Evolutionary conservation across 2,329 filamentous ascomycete species (phyloP).

Genomic region (Talaromyces amestolkiae): DNA sequence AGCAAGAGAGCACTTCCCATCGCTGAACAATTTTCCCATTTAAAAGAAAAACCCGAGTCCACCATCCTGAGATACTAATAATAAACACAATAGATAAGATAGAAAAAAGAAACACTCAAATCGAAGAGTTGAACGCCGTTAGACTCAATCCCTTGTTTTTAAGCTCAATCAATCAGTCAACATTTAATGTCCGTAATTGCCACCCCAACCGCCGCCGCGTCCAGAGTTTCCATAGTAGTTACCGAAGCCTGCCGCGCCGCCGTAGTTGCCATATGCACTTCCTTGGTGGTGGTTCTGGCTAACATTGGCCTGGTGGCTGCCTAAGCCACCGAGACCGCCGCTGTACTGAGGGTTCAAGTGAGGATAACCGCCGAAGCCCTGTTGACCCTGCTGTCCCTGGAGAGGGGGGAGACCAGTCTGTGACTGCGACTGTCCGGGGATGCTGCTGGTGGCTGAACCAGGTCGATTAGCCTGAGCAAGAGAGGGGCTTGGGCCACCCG

Average conservation of each 20-base stretch:
- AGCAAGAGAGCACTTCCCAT: constrained; percentile 21
- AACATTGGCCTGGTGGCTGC: constrained; percentile 42
- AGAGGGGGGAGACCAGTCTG: constrained; percentile 55
- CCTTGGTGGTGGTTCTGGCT: constrained; percentile 42
- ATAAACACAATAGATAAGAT: constrained; percentile 15
- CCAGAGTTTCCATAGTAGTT: constrained; percentile 46
- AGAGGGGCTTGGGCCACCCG: constrained; percentile 59
- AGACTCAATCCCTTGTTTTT: constrained; percentile 20
- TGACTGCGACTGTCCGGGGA: constrained; percentile 49
- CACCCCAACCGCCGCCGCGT: constrained; percentile 47
- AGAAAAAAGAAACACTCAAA: constrained; percentile 20
- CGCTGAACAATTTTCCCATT: constrained; percentile 19
- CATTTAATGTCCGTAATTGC: constrained; percentile 47
- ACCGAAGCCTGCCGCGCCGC: constrained; percentile 36
- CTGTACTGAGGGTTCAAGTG: constrained; percentile 55
- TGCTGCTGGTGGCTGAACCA: constrained; percentile 61
- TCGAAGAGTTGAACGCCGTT: constrained; percentile 24
- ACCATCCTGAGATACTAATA: constrained; percentile 15
- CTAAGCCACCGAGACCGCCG: constrained; percentile 44
- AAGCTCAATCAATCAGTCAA: background rate
- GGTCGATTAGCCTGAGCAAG: constrained; percentile 63
- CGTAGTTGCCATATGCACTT: constrained; percentile 44
- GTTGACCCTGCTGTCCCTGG: constrained; percentile 54
- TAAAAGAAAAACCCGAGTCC: constrained; percentile 3
- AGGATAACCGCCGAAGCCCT: constrained; percentile 57